Percentiles rank a stretch among this genome's conserved stretches.
Conservation (phyloP, 116 monocot species). For the Papilionanthe hybrid region DNA sequence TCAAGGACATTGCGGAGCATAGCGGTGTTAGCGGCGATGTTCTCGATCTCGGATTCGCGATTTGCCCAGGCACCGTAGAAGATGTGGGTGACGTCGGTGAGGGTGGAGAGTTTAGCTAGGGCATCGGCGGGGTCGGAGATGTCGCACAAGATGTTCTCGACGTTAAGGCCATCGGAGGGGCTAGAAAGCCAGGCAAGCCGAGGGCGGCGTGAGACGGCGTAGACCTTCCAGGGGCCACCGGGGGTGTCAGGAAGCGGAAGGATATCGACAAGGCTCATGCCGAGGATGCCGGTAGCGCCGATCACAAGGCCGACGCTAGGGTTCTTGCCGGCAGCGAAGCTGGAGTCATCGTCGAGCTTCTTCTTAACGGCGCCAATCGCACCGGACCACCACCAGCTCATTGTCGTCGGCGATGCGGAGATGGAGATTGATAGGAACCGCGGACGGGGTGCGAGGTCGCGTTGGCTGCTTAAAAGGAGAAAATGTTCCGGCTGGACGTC, state of each 20-base stretch:
- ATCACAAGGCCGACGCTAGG: conserved; percentile 64
- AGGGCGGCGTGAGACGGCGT: conserved; percentile 71
- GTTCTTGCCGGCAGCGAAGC: conserved; percentile 19
- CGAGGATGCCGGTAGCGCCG: conserved; percentile 84
- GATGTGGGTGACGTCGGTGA: conserved; percentile 76
- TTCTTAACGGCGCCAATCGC: conserved; percentile 47
- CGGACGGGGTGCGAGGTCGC: too few species aligned
- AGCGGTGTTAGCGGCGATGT: conserved; percentile 20
- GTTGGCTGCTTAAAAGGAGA: too few species aligned
- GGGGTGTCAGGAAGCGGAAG: conserved; percentile 91
- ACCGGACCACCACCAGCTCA: conserved; percentile 66
- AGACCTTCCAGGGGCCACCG: conserved; percentile 97
- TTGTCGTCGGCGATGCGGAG: not conserved
- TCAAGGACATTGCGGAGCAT: conserved; percentile 79
- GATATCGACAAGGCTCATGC: conserved; percentile 82
- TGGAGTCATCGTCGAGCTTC: conserved; percentile 30
- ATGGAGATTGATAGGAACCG: not conserved
- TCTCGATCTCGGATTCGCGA: conserved; percentile 39
- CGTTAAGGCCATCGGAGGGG: conserved; percentile 11
- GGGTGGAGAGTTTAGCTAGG: conserved; percentile 51
- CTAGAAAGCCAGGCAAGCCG: conserved; percentile 19
- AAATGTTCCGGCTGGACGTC: too few species aligned
- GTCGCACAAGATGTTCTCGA: conserved; percentile 72
- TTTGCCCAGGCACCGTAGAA: conserved; percentile 61
- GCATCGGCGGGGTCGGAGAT: conserved; percentile 54